Evolutionary conservation across 345 rosid genomes (phyloP), one percentile per base, ranked within the genome.

Genomic region (Gossypium rotundifolium): DNA sequence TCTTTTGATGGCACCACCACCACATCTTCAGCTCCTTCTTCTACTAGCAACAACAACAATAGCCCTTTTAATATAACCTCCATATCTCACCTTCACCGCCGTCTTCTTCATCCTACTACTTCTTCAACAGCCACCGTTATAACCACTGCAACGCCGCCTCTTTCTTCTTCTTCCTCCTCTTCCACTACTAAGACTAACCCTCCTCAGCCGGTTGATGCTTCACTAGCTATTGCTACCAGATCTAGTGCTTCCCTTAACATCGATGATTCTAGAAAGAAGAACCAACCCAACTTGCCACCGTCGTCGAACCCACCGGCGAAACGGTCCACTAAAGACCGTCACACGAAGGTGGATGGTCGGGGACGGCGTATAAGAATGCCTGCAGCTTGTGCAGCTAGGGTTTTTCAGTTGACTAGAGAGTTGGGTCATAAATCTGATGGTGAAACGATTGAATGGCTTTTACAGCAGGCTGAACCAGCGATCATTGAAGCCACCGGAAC

Each of bases 321-420:
- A 81, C 85, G 96, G 29, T 79, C 90, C 17, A 87, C 96, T 2
- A 91, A 91, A 77, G 91, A 91, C 78, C 80, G 93, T 1, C 90
- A 87, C 76, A 87, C 96, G 0, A 91, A 91, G 70, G 93, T 88
- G 22, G 96, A 88, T 11, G 96, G 96, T 8, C 71, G 96, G 55
- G 96, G 96, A 2, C 76, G 96, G 74, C 82, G 96, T 53, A 91
- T 91, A 23, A 78, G 96, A 79, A 91, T 91, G 96, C 96, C 96
- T 16, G 93, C 93, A 2, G 79, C 88, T 0, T 91, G 96, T 74
- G 91, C 96, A 0, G 96, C 96, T 25, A 88, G 96, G 81, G 90
- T 91, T 81, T 91, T 91, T 54, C 96, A 91, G 29, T 72, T 91
- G 75, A 91, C 96, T 7, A 83, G 91, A 73, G 96, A 91, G 80